Conservation (phyloP, 2,329 filamentous ascomycete genomes). For the Ophiostoma perfectum region DNA sequence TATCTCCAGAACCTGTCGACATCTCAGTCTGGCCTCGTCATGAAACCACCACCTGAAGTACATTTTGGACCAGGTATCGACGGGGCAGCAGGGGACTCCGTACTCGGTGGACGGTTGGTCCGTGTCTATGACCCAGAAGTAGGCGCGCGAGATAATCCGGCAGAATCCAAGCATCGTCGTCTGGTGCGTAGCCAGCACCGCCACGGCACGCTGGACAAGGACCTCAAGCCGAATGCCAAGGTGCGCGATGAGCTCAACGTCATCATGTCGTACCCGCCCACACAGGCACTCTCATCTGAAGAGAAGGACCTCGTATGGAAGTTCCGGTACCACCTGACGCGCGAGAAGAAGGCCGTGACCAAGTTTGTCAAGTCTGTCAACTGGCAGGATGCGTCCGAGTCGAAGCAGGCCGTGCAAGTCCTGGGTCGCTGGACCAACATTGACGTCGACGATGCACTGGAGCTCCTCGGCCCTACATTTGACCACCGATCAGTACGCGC, state of each 20-base stretch:
- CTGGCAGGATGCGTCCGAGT: slow-evolving; percentile 28
- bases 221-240: slow-evolving; percentile 93
- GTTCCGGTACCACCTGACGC: slow-evolving; percentile 87
- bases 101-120: slow-evolving; percentile 59
- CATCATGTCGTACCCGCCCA: slow-evolving; percentile 88
- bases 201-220: slow-evolving; percentile 89
- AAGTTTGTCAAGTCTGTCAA: slow-evolving; percentile 85
- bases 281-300: slow-evolving; percentile 77
- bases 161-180: slow-evolving; percentile 88
- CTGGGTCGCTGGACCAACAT: slow-evolving; percentile 93
- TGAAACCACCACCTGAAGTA: slow-evolving; percentile 81
- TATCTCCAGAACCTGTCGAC: slow-evolving; percentile 60
- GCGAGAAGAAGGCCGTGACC: slow-evolving; percentile 86
- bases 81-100: slow-evolving; percentile 39
- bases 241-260: slow-evolving; percentile 88
- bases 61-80: slow-evolving; percentile 80
- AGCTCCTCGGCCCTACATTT: slow-evolving; percentile 86
- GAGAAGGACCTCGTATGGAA: slow-evolving; percentile 98
- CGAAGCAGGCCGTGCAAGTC: slow-evolving; percentile 79
- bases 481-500: slow-evolving; percentile 82
- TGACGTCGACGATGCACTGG: slow-evolving; percentile 91
- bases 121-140: slow-evolving; percentile 92
- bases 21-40: slow-evolving; percentile 61
- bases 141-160: slow-evolving; percentile 82
- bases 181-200: slow-evolving; percentile 84